Conservation (phyloP, 2,329 filamentous ascomycete genomes). For the Trichoderma sp. region DNA sequence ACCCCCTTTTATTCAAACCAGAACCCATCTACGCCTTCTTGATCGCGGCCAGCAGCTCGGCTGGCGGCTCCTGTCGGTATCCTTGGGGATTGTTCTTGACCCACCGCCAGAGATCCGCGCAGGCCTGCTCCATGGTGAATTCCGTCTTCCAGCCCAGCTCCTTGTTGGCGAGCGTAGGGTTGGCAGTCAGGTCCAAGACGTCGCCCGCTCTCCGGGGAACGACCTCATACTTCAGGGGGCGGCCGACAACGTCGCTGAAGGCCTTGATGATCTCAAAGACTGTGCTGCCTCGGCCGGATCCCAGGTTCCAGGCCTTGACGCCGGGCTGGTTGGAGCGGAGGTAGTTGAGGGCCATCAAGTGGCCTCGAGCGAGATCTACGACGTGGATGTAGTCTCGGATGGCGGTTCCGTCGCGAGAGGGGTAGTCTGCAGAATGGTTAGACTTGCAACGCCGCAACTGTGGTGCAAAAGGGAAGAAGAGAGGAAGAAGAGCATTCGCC, state of each 20-base stretch:
- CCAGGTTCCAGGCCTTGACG: conserved; percentile 94
- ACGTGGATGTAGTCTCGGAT: conserved; percentile 99
- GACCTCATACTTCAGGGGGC: conserved; percentile 83
- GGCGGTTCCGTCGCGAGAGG: conserved; percentile 85
- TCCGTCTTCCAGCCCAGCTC: conserved; percentile 94
- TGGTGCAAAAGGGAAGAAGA: neutral
- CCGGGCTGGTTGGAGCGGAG: conserved; percentile 82
- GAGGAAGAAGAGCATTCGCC: too few relatives aligned
- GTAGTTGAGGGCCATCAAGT: conserved; percentile 87
- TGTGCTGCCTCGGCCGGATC: conserved; percentile 90
- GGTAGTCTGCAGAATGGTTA: conserved; percentile 68
- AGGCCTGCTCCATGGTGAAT: conserved; percentile 87
- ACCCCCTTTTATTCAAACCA: neutral
- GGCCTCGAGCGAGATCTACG: conserved; percentile 82
- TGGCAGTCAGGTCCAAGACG: conserved; percentile 91
- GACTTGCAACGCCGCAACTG: neutral
- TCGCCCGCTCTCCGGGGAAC: conserved; percentile 81
- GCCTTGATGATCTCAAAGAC: conserved; percentile 98
- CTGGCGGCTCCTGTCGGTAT: conserved; percentile 88
- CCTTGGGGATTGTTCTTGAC: conserved; percentile 95
- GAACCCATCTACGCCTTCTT: conserved; percentile 45
- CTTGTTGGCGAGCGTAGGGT: conserved; percentile 80
- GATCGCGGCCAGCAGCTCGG: conserved; percentile 70
- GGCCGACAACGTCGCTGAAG: conserved; percentile 84
- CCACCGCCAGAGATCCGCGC: conserved; percentile 94